Conservation (phyloP, 768 basidiomycete genomes). For the Mycena metata region DNA sequence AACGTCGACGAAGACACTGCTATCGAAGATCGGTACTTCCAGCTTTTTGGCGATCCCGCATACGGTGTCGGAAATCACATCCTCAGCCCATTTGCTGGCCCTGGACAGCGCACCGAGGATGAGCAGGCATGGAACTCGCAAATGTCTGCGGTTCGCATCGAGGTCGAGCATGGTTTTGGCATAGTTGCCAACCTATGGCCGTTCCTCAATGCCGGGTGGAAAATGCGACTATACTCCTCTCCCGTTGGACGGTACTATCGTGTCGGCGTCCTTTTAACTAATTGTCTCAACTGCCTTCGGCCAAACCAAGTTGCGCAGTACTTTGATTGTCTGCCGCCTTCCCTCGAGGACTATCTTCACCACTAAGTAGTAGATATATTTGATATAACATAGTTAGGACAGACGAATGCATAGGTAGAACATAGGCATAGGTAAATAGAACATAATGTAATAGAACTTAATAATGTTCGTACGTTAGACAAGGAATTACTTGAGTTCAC, state of each 20-base stretch:
- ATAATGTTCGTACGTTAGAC: no score
- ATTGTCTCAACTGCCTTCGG: constrained; percentile 41
- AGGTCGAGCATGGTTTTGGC: constrained; percentile 49
- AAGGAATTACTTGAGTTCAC: no score
- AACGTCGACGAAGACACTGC: constrained; percentile 16
- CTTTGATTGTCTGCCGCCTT: constrained; percentile 41
- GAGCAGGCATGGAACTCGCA: constrained; percentile 42
- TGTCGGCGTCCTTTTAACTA: constrained; percentile 42
- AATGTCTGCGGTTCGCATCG: constrained; percentile 42
- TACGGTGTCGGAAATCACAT: constrained; percentile 40
- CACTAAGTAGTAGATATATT: neutral
- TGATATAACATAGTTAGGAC: neutral
- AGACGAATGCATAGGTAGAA: neutral
- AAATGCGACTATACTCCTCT: constrained; percentile 32
- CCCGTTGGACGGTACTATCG: constrained; percentile 46
- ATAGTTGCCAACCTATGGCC: constrained; percentile 38
- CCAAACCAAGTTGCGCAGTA: constrained; percentile 43
- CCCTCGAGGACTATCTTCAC: constrained; percentile 23
- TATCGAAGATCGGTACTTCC: constrained; percentile 26
- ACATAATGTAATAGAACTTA: no score
- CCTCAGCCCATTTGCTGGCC: constrained; percentile 38
- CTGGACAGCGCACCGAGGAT: constrained; percentile 11
- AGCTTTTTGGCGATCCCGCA: constrained; percentile 46
- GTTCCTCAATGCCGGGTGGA: constrained; percentile 43
- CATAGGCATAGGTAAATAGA: neutral